Base-by-base conservation (phyloP, 805 yeast genomes). In the Sugiyamaella qingdaonensis region DNA sequence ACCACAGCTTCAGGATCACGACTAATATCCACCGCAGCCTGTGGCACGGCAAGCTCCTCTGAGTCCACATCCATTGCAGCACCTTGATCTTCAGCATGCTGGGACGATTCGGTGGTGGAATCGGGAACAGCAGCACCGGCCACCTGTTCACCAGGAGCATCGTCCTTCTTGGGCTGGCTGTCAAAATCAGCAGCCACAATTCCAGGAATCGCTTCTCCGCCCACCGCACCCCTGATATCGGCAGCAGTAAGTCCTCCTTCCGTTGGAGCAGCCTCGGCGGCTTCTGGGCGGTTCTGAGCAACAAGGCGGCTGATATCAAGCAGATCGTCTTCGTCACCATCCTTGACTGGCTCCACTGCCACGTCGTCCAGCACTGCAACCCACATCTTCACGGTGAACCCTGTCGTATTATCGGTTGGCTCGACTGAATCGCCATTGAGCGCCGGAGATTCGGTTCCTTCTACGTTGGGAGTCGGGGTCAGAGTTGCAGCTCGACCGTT, bases 171-270 rank as follows among this genome's bases (percentile, higher is more conserved):
- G 14, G 37, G 21, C 66, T 41, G 62, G 64, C 50, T 67, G 65
- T 50, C 54, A 24, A 52, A 33, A 45, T 53, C 49, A n/a, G 60
- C 54, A 13, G 54, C 24, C 9, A 33, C 52, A 16, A 77, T 68
- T 2, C 81, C 79, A 2, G 79, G 76, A 56, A 75, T 74, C 1
- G 78, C 67, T 47, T 72, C 78, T 18, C 71, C 75, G 8, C 79
- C 80, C 4, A 78, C 82, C 4, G 84, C 83, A 10, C 80, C 84
- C 61, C 82, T 71, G 41, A 78, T 78, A 53, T 78, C 82, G 29
- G 71, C 76, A 37, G 73, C 77, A 2, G 75, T 70, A 18, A 78
- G 64, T 7, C 67, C 62, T 7, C 69, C 73, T 35, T 61, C 65
- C 2, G 57, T 51, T 21, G 54, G 53, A 13, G 54, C 52, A 3